Base-by-base conservation (phyloP, 2,329 filamentous ascomycete genomes). In the Parastagonospora avenae region DNA sequence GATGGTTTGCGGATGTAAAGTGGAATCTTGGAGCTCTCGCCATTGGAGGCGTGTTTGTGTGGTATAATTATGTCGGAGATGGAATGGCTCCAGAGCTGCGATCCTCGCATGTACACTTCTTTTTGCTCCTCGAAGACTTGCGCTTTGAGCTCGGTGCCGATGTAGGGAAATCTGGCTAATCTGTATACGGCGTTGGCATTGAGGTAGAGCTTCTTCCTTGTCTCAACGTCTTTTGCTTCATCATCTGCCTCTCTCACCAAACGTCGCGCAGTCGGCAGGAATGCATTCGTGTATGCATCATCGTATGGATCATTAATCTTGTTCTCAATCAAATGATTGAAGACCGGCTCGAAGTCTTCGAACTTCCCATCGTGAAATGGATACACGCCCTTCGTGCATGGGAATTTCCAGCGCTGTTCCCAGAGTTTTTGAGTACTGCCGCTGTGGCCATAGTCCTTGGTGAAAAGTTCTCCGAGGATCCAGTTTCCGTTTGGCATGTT, bases 331-430 rank as follows among this genome's bases (percentile, higher is more conserved):
- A 68, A 54, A 39, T 60, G 49, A 1, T 55, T 41, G 55, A 54
- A 52, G 39, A 92, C 81, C 4, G 85, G 85, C 59, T 85, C 83
- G 62, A 91, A 91, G 68, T 91, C 89, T 52, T 85, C 79, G 54
- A 81, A 81, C 12, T 78, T 75, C 28, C 85, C 86, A 67, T 91
- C 88, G 74, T 91, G 88, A 76, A 91, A 91, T 0, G 86, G 86
- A 59, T 89, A 89, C 4, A 91, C 78, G 42, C 83, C 79, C 11
- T 59, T 55, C 32, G 53, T 57, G 45, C 69, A 71, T 3, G 70
- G 70, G 19, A 72, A 63, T 29, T 66, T 70, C 71, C 71, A 74
- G 14, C 69, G 54, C 43, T 60, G 56, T 24, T 66, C 63, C 71
- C 71, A 74, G 9, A 74, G 54, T 8, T 63, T 69, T 32, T 64